These are phyloP conservation scores for Phymatotrichopsis omnivora DNA, from an alignment of 2,329 filamentous ascomycete species.

Conservation along the genomic window DNA sequence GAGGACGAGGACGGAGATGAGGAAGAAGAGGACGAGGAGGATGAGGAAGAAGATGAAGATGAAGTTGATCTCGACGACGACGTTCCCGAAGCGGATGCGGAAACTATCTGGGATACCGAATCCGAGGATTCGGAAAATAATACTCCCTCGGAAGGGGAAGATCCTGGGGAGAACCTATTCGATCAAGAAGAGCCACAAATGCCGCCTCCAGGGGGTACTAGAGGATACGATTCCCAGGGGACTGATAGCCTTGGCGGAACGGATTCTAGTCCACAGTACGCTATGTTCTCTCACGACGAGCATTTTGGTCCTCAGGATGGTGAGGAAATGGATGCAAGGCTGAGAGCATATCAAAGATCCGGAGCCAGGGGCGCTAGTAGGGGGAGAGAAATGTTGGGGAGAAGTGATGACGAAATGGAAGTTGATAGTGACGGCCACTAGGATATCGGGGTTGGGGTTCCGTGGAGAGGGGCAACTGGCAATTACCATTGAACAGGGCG, in stretches of 20 bases:
- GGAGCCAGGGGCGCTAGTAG: conserved; percentile 8
- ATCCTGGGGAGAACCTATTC: conserved; percentile 14
- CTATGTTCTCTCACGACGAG: conserved; percentile 28
- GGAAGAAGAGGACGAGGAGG: conserved; percentile 51
- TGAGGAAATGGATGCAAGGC: conserved; percentile 13
- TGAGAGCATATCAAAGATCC: conserved; percentile 22
- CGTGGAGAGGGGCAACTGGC: no score
- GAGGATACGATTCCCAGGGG: background rate
- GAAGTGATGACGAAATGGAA: conserved; percentile 26
- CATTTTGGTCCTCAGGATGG: conserved; percentile 22
- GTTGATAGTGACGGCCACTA: conserved; percentile 29
- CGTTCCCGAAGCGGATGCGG: conserved; percentile 25
- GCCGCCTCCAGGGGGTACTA: conserved; percentile 4
- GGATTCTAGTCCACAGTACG: conserved; percentile 27
- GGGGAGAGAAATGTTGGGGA: conserved; percentile 9
- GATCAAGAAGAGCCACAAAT: conserved; percentile 35
- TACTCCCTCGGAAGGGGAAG: conserved; percentile 15
- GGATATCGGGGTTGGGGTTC: no score
- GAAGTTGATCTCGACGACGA: conserved; percentile 33
- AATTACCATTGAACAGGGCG: no score
- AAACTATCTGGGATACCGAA: conserved; percentile 22
- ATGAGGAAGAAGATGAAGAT: conserved; percentile 43
- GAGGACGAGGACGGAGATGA: conserved; percentile 44
- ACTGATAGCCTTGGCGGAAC: conserved; percentile 1
- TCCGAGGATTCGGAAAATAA: conserved; percentile 30